Evolutionary conservation across 2,329 filamentous ascomycete species (phyloP), one percentile per base, ranked within the genome.

Genomic region (Helotiales sp.): DNA sequence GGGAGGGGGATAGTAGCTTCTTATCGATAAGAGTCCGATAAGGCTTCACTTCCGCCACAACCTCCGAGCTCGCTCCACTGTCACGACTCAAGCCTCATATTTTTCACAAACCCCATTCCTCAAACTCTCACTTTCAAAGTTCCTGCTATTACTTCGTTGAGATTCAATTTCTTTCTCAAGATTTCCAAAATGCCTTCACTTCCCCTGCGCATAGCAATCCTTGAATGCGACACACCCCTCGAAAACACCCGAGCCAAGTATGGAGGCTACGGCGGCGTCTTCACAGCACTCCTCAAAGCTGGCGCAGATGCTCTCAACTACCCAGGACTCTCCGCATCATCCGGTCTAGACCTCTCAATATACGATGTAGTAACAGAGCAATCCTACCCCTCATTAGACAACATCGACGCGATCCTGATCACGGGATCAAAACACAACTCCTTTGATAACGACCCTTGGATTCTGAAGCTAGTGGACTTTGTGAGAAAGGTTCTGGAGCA

Each of bases 221-320:
- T 98, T 72, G 93, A 97, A 83, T 91, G 92, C 82, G 95, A 97
- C 80, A 91, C 87, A 1, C 93, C 93, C 1, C 83, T 91, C 59
- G 85, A 88, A 1, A 79, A 85, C 50, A 87, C 90, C 43, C 81
- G 86, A 63, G 84, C 84, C 64, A 87, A 87, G 74, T 93, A 91
- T 79, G 87, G 88, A 61, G 84, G 85, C 68, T 97, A 97, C 80
- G 87, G 88, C 69, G 37, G 47, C 20, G 43, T 71, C 26, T 69
- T 67, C 62, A 65, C 28, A 20, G n/a, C 30, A 15, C 61, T 63
- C 45, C 71, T 72, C 28, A 52, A 68, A 8, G 61, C 70, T 5
- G 71, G 49, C 6, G 63, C 66, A 1, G 26, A 34, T 17, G 8
- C 20, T 76, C 84, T 40, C 84, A 93, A 10, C 84, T 50, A 77